Evolutionary conservation across 805 yeast genomes (phyloP).

Genomic region (Spathaspora hagerdaliae): DNA sequence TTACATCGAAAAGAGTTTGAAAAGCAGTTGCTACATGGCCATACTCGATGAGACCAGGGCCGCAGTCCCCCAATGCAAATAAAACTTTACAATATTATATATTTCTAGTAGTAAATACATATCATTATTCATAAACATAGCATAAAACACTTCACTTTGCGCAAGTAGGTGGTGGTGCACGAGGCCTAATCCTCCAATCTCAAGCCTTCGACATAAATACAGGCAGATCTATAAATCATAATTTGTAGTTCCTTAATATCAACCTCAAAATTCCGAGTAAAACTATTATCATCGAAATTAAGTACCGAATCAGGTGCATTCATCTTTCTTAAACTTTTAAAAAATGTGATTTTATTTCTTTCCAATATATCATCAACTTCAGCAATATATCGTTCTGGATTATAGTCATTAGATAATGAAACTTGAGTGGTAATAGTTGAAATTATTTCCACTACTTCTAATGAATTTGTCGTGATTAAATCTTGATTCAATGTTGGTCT

Average conservation of each 20-base stretch:
- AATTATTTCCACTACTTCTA: conserved; percentile 22
- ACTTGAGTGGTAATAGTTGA: conserved; percentile 22
- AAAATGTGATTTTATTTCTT: conserved; percentile 8
- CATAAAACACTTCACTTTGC: no score
- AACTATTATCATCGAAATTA: conserved; percentile 7
- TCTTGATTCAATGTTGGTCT: conserved; percentile 21
- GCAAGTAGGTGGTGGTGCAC: no score
- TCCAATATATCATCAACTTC: conserved; percentile 16
- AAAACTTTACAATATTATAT: no score
- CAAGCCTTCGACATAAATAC: conserved; percentile 32
- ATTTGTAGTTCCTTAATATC: conserved; percentile 22
- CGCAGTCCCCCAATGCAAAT: no score
- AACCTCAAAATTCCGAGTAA: conserved; percentile 6
- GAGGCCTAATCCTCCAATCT: conserved; percentile 24
- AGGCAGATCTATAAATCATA: conserved; percentile 35
- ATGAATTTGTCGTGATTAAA: conserved; percentile 23
- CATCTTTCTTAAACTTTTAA: conserved; percentile 8
- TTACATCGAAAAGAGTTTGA: conserved; percentile 62
- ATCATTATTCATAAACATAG: no score
- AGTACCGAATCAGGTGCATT: conserved; percentile 6
- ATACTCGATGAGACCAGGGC: no score
- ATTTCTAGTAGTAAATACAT: no score
- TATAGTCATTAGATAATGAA: conserved; percentile 14
- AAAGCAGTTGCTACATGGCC: conserved; percentile 14
- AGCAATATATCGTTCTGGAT: conserved; percentile 9